Evolutionary conservation across 306 rosid species (phyloP).

Genomic region (Acacia melanoxylon): DNA sequence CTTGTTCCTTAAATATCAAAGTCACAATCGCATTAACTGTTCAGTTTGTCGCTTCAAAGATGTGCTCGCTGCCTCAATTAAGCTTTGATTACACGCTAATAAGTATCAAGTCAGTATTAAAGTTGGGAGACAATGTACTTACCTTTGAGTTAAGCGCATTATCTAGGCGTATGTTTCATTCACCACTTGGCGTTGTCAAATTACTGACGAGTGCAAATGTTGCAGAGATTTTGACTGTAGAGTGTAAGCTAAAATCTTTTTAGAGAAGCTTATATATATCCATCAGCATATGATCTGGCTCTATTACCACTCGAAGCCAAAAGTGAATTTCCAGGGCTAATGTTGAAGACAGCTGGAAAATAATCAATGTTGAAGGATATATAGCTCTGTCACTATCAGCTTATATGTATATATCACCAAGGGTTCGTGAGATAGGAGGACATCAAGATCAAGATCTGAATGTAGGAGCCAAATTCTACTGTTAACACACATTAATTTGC

Average conservation of each 20-base stretch:
- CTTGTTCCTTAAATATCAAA: constrained; percentile 4
- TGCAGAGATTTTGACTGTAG: background rate
- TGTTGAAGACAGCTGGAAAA: background rate
- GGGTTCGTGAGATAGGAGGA: background rate
- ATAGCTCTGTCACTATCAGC: background rate
- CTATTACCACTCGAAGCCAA: background rate
- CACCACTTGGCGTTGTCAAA: background rate
- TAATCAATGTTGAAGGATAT: background rate
- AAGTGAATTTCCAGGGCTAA: background rate
- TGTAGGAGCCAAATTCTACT: background rate
- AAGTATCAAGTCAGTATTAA: background rate
- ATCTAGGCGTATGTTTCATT: background rate
- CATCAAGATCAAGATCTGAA: background rate
- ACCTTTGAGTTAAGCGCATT: background rate
- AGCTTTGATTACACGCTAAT: background rate
- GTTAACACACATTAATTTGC: background rate
- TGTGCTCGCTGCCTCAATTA: background rate
- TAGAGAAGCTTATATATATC: background rate
- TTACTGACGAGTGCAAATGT: background rate
- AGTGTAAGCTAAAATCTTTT: background rate
- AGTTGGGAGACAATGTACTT: background rate
- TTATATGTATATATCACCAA: background rate
- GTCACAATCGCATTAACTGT: background rate
- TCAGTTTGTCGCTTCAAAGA: background rate
- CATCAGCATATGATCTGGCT: background rate